phyloP scores from a whole-genome alignment of 2,329 filamentous ascomycete genomes.

The Pseudocercospora eumusae region DNA sequence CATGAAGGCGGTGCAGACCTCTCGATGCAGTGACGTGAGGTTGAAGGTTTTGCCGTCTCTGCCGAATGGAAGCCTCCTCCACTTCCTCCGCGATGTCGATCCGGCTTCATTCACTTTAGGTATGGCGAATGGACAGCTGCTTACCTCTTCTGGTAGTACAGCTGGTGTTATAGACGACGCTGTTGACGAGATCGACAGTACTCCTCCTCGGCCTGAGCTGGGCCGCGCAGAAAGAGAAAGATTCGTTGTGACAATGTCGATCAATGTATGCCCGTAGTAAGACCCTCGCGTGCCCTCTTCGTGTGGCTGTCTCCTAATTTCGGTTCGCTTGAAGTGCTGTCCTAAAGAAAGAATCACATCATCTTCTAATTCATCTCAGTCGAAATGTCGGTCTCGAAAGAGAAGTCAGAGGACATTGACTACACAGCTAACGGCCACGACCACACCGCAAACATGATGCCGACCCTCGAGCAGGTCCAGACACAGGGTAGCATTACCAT shows the following conservation, averaged over 20 bases:
- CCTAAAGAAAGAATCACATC: neutral
- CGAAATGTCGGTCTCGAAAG: slow-evolving; percentile 8
- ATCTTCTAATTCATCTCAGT: neutral
- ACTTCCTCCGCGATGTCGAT: neutral
- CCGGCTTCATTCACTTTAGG: slow-evolving; percentile 5
- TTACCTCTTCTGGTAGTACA: neutral
- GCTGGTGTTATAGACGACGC: neutral
- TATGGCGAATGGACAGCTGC: slow-evolving; percentile 2
- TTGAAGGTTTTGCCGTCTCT: slow-evolving; percentile 3
- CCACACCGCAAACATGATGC: slow-evolving; percentile 13
- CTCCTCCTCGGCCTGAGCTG: slow-evolving; percentile 1
- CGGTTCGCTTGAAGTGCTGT: neutral
- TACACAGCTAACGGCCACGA: slow-evolving; percentile 18
- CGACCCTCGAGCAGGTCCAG: slow-evolving; percentile 21
- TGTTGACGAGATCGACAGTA: neutral
- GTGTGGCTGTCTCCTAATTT: neutral
- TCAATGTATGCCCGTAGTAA: slow-evolving; percentile 3
- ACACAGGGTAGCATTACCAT: slow-evolving; percentile 27
- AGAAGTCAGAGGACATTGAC: slow-evolving; percentile 13
- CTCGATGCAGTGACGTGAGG: neutral
- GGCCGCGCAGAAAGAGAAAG: slow-evolving; percentile 1
- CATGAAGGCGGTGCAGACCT: neutral
- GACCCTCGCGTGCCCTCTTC: neutral
- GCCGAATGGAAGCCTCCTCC: neutral
- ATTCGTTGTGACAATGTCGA: neutral